Conservation (phyloP, 2,329 filamentous ascomycete genomes). For the Trichoderma sp. region DNA sequence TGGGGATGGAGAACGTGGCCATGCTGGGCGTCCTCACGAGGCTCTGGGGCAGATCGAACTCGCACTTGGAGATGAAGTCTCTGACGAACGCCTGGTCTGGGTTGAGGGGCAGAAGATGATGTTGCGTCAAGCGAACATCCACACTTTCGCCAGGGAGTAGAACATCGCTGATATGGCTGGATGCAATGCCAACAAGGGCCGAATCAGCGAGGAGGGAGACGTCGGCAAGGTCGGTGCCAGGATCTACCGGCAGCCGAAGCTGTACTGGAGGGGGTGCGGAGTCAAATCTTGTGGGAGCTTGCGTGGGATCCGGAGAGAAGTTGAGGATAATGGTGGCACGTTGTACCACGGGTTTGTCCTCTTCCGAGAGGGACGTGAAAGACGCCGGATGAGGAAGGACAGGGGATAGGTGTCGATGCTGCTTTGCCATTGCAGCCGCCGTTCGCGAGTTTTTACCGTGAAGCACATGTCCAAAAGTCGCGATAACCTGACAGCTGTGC, state of each 20-base stretch:
- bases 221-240: constrained; percentile 35
- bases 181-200: constrained; percentile 39
- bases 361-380: constrained; percentile 44
- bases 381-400: constrained; percentile 51
- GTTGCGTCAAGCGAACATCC: constrained; percentile 50
- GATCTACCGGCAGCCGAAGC: constrained; percentile 39
- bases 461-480: constrained; percentile 57
- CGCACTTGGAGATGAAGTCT: constrained; percentile 49
- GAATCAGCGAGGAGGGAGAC: constrained; percentile 38
- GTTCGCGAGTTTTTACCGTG: constrained; percentile 37
- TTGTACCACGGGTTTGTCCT: constrained; percentile 36
- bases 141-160: constrained; percentile 51
- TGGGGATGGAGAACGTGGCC: constrained; percentile 39
- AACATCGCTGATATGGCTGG: constrained; percentile 45
- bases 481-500: constrained; percentile 38
- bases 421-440: constrained; percentile 23
- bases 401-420: constrained; percentile 48
- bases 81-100: constrained; percentile 44
- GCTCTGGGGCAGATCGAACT: constrained; percentile 50
- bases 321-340: constrained; percentile 48
- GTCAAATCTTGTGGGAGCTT: background rate
- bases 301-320: constrained; percentile 45
- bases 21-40: constrained; percentile 46
- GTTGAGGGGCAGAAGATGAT: constrained; percentile 45
- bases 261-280: constrained; percentile 34